These are phyloP conservation scores for Fusarium hainanense DNA, from an alignment of 2,329 filamentous ascomycete genomes.

Conservation along the genomic window DNA sequence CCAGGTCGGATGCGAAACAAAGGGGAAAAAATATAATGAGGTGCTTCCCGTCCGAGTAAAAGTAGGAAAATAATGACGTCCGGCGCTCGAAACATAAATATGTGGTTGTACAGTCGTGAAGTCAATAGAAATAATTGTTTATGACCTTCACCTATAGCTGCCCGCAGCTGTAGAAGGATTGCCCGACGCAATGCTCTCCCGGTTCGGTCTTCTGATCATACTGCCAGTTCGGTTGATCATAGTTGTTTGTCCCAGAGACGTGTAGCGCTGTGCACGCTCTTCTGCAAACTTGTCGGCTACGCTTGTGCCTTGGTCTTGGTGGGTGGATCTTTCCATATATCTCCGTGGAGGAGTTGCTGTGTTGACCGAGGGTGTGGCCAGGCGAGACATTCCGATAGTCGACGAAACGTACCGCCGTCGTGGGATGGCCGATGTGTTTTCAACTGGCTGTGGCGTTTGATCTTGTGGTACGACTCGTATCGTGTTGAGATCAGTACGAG, in stretches of 20 bases:
- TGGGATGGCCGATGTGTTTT: slow-evolving; percentile 54
- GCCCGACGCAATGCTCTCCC: slow-evolving; percentile 52
- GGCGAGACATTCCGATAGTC: slow-evolving; percentile 58
- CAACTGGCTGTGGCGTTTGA: slow-evolving; percentile 32
- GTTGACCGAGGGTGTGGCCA: slow-evolving; percentile 55
- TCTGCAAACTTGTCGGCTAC: slow-evolving; percentile 40
- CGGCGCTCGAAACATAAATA: slow-evolving; percentile 44
- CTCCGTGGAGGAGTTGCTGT: slow-evolving; percentile 56
- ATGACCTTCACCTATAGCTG: slow-evolving; percentile 58
- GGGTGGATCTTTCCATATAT: slow-evolving; percentile 59
- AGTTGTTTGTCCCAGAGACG: slow-evolving; percentile 57
- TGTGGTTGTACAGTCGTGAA: slow-evolving; percentile 46
- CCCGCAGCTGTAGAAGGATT: slow-evolving; percentile 56
- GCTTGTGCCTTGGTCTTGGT: slow-evolving; percentile 53
- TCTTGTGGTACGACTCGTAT: slow-evolving; percentile 49
- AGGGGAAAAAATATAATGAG: slow-evolving; percentile 17
- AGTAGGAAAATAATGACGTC: slow-evolving; percentile 50
- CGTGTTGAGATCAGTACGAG: slow-evolving; percentile 64
- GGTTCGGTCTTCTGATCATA: slow-evolving; percentile 56
- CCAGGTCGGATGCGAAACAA: slow-evolving; percentile 28
- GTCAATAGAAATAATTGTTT: slow-evolving; percentile 42
- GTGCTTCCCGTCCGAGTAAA: slow-evolving; percentile 38
- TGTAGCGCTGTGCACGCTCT: slow-evolving; percentile 52
- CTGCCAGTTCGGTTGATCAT: slow-evolving; percentile 59
- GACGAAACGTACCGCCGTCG: slow-evolving; percentile 65